These are phyloP conservation scores for Leucocoprinus birnbaumii DNA, from an alignment of 768 basidiomycete genomes.

Conservation along the genomic window DNA sequence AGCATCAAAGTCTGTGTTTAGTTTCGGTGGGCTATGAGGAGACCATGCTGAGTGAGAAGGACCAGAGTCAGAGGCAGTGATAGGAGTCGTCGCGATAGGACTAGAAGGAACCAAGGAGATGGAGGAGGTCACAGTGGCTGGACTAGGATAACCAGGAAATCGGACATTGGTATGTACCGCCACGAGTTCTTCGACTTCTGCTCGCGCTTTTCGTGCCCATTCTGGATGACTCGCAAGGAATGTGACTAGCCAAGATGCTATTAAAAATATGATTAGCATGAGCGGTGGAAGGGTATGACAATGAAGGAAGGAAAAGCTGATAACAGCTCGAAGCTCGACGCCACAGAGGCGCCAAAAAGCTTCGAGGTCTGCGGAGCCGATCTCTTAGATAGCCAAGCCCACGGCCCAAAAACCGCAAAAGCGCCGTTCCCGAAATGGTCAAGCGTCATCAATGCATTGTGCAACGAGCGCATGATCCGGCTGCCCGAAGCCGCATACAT, in stretches of 20 bases:
- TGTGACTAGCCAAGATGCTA: constrained; percentile 73
- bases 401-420: background rate
- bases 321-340: background rate
- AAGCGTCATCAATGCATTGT: background rate
- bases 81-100: background rate
- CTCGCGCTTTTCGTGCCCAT: constrained; percentile 60
- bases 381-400: background rate
- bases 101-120: constrained; percentile 19
- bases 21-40: background rate
- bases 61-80: constrained; percentile 1
- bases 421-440: background rate
- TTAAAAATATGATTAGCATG: background rate
- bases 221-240: constrained; percentile 66
- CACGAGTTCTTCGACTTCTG: constrained; percentile 59
- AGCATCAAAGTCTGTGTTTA: background rate
- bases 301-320: background rate
- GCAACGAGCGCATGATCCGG: background rate
- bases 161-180: constrained; percentile 29
- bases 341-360: background rate
- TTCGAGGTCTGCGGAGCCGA: background rate
- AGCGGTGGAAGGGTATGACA: background rate
- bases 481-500: background rate
- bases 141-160: background rate
- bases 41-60: constrained; percentile 19
- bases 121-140: too few relatives aligned